Percentiles rank a stretch among this genome's conserved stretches.
These are phyloP conservation scores for Botryotinia narcissicola DNA, from an alignment of 2,329 filamentous ascomycete species.

Conservation along the genomic window DNA sequence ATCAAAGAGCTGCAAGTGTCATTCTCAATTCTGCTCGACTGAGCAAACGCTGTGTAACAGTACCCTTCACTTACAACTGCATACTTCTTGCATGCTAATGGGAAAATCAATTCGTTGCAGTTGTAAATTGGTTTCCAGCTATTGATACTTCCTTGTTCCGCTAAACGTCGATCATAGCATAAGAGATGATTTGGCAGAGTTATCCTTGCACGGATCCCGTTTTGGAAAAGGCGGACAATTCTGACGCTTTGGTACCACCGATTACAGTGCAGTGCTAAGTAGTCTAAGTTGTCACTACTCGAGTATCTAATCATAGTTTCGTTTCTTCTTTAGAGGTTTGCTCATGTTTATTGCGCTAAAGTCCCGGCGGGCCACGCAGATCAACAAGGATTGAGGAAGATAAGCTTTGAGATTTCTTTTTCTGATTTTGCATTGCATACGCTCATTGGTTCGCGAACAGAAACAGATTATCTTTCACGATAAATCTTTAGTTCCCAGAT, in stretches of 20 bases:
- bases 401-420: neutral
- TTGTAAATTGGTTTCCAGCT: neutral
- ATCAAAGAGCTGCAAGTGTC: neutral
- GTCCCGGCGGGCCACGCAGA: neutral
- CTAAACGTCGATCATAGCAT: neutral
- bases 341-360: neutral
- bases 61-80: neutral
- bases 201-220: slow-evolving; percentile 1
- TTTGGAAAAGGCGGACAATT: neutral
- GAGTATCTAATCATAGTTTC: neutral
- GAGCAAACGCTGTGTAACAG: neutral
- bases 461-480: neutral
- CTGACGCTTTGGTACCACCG: slow-evolving; percentile 4
- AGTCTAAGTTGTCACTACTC: neutral
- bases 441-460: neutral
- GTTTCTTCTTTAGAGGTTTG: neutral
- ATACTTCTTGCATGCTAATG: neutral
- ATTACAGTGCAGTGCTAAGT: neutral
- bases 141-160: neutral
- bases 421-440: neutral
- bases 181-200: neutral
- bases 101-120: neutral
- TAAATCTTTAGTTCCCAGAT: neutral
- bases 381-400: neutral
- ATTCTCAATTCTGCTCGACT: neutral